Base-by-base conservation (phyloP, 305 asterid genomes). In the Fraxinus xanthoxyloides region DNA sequence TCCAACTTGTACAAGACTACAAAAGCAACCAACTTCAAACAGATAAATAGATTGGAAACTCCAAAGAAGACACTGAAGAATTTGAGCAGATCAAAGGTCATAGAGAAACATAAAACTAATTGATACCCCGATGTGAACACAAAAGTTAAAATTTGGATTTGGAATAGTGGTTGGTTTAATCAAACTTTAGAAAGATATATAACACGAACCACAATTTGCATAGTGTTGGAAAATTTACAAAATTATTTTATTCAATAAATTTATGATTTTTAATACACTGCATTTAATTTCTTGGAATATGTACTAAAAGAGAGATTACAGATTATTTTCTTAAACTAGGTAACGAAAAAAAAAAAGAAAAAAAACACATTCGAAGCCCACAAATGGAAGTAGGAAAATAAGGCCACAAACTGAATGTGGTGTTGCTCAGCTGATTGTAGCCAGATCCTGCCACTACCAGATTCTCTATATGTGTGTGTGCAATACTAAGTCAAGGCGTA, bases 1-100 rank as follows among this genome's bases (percentile, higher is more conserved):
- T 84, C 88, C 93, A 77, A 89, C 90, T 85, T 85, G 91, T 70
- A 88, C 85, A 72, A 91, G 79, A 88, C 98, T 92, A 87, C 59
- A 77, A 81, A 84, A 77, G 83, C 28, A 83, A 84, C 73, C 81
- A 40, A 75, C 82, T 76, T 86, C 81, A 84, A 56, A 80, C 81
- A 69, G 75, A 69, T 69, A 78, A 83, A 87, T 35, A 79, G n/a
- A 76, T 73, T 40, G 59, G 36, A 81, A 69, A 43, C 21, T 69
- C 75, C 26, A 2, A 1, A 4, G 21, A 17, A 13, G 38, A 69
- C 38, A 26, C 17, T 30, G 23, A 76, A 80, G 46, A 74, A 24
- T 19, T 67, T n/a, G n/a, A 51, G 74, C 63, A 38, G 67, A 78
- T 19, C 15, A 24, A 84, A 85, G 74, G 19, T 75, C 54, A 69